Evolutionary conservation across 2,329 filamentous ascomycete genomes (phyloP), one percentile per base, ranked within the genome.

Genomic region (Emmonsiellopsis sp.): DNA sequence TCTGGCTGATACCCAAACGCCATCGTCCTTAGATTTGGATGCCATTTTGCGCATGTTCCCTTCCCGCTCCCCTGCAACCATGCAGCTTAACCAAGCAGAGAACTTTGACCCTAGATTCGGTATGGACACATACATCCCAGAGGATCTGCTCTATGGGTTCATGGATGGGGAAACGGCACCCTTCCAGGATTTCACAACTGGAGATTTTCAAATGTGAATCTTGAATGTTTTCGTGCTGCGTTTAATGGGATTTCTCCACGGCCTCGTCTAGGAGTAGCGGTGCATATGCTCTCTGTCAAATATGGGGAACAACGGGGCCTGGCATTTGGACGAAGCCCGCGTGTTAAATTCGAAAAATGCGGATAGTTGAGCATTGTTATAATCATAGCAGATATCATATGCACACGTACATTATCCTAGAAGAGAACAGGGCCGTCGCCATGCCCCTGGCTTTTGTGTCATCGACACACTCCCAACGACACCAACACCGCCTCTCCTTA

Each of bases 11-110:
- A 49, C 51, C 31, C 53, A 56, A 47, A 54, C 57, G 10, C 57
- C 57, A 21, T 55, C 55, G 3, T 57, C 57, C 5, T 44, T 58
- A 34, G 57, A 58, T 46, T 48, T 58, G 5, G 57, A 58, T n/a
- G 57, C 55, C 9, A 58, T 58, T 17, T 45, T 58, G 21, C 57
- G 57, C 21, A 58, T 58, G 57, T 58, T 58, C 40, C 57, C 57
- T 3, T 55, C 57, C 13, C 53, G 52, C 33, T 53, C 55, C 34
- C 55, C 56, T 2, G 43, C 48, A 33, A 34, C 43, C 13, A 53
- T 40, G 36, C 53, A 53, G 27, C 10, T 51, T 6, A 51, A 40
- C 17, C 55, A 58, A 27, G 40, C 44, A 32, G 53, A 55, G 27
- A 51, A 42, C 32, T 58, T 58, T 37, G 49, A 49, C 34, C 47